Evolutionary conservation across 2,329 filamentous ascomycete species (phyloP).

Genomic region (Alternaria brassicae): DNA sequence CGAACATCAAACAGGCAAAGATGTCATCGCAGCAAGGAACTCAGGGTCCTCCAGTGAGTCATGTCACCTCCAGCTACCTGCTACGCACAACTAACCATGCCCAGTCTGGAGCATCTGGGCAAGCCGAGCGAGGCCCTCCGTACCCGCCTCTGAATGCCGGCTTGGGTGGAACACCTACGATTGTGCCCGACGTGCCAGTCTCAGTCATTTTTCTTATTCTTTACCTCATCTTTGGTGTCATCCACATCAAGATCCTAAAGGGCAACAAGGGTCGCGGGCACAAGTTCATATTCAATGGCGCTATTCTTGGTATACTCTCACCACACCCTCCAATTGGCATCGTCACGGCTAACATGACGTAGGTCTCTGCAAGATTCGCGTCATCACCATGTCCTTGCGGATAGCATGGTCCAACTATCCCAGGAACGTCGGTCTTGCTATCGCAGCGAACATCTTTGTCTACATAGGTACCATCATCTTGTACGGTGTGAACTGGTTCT

Average conservation of each 20-base stretch:
- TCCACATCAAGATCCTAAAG: constrained; percentile 53
- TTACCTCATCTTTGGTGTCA: constrained; percentile 50
- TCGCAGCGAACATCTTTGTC: constrained; percentile 72
- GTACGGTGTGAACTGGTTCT: constrained; percentile 79
- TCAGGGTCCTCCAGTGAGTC: constrained; percentile 17
- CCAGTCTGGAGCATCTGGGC: constrained; percentile 12
- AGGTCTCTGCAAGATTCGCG: constrained; percentile 55
- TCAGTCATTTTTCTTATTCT: constrained; percentile 51
- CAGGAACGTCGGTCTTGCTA: constrained; percentile 57
- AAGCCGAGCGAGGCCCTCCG: constrained; percentile 29
- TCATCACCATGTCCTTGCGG: constrained; percentile 53
- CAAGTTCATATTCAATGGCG: constrained; percentile 54
- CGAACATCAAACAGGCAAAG: constrained; percentile 3
- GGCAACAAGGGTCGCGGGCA: constrained; percentile 50
- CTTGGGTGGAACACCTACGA: constrained; percentile 40
- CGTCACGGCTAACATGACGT: constrained; percentile 15
- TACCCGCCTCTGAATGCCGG: constrained; percentile 37
- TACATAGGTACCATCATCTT: constrained; percentile 78
- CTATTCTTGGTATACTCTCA: constrained; percentile 49
- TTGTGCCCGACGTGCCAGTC: constrained; percentile 52
- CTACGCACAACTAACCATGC: constrained; percentile 9
- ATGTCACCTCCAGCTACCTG: background rate
- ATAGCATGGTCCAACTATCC: constrained; percentile 48
- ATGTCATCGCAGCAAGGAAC: constrained; percentile 22
- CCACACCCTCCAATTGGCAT: background rate